Conservation (phyloP, 2,329 filamentous ascomycete genomes). For the Trichoderma pleuroti region DNA sequence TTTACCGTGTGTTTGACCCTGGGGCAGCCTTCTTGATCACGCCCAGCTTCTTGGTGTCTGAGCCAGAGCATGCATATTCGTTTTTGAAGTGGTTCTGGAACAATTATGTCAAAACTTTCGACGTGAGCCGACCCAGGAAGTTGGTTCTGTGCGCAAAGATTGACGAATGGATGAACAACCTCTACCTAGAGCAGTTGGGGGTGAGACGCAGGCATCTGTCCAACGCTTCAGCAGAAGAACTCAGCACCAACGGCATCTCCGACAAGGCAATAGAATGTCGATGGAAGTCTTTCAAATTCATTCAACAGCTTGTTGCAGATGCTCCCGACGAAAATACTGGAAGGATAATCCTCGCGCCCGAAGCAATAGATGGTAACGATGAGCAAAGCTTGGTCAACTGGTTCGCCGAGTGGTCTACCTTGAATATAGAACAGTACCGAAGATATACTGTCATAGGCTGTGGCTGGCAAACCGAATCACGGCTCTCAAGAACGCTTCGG, state of each 20-base stretch:
- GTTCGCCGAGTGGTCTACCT: constrained; percentile 57
- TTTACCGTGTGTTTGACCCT: constrained; percentile 31
- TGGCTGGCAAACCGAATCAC: constrained; percentile 20
- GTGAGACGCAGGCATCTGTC: not conserved
- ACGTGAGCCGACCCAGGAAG: constrained; percentile 22
- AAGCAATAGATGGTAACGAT: constrained; percentile 52
- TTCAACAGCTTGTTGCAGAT: constrained; percentile 23
- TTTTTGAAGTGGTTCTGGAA: constrained; percentile 38
- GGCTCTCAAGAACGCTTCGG: constrained; percentile 27
- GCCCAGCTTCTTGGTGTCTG: constrained; percentile 40
- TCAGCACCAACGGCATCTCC: not conserved
- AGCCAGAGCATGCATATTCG: constrained; percentile 33
- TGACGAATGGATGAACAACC: constrained; percentile 30
- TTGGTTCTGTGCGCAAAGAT: constrained; percentile 32
- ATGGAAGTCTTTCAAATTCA: constrained; percentile 25
- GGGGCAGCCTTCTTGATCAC: constrained; percentile 39
- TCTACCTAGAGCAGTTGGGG: constrained; percentile 21
- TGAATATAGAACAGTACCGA: constrained; percentile 48
- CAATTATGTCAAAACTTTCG: constrained; percentile 20
- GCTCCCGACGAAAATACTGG: constrained; percentile 19
- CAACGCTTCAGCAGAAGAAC: not conserved
- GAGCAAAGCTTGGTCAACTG: constrained; percentile 62
- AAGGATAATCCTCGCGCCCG: constrained; percentile 45
- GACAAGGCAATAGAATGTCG: constrained; percentile 22
- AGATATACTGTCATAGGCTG: constrained; percentile 57